A percentile compares a stretch with the other conserved stretches of the same genome.
These are phyloP conservation scores for Aspergillus fumigatus DNA, from an alignment of 2,329 filamentous ascomycete species.

Conservation along the genomic window DNA sequence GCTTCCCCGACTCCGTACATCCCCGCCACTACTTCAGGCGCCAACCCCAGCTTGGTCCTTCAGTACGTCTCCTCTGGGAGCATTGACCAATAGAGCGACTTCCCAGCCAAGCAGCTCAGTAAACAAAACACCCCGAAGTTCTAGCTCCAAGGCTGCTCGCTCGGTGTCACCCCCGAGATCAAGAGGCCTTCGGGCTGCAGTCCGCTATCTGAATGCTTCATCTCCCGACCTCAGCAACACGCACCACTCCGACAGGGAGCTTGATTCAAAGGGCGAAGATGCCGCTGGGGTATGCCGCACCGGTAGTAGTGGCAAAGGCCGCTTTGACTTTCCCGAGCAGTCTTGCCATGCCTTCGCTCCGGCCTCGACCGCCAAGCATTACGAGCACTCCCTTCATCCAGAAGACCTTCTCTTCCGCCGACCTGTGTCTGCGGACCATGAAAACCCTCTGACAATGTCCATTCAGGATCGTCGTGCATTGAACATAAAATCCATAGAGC, in stretches of 20 bases:
- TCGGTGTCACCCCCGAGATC: constrained; percentile 36
- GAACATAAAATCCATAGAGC: constrained; percentile 24
- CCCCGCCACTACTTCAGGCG: constrained; percentile 30
- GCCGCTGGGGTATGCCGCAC: background rate
- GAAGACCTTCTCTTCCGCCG: constrained; percentile 16
- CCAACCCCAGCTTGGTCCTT: constrained; percentile 22
- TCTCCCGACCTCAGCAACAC: constrained; percentile 15
- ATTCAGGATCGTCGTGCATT: constrained; percentile 37
- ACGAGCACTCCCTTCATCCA: background rate
- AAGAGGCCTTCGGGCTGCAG: constrained; percentile 33
- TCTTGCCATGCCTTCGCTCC: background rate
- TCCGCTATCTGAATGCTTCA: constrained; percentile 31
- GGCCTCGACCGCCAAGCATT: background rate
- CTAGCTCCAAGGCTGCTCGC: constrained; percentile 26
- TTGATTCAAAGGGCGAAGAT: background rate
- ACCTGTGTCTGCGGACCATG: constrained; percentile 8
- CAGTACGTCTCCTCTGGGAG: constrained; percentile 22
- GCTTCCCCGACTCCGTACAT: constrained; percentile 43
- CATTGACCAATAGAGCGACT: constrained; percentile 23
- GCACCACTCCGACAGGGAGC: constrained; percentile 3
- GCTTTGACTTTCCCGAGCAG: background rate
- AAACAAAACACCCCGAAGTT: constrained; percentile 15
- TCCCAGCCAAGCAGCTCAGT: constrained; percentile 33
- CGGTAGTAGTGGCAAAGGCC: background rate
- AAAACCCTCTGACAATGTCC: constrained; percentile 17